phyloP scores from a whole-genome alignment of 2,329 filamentous ascomycete genomes.

The Neopestalotiopsis sp. region DNA sequence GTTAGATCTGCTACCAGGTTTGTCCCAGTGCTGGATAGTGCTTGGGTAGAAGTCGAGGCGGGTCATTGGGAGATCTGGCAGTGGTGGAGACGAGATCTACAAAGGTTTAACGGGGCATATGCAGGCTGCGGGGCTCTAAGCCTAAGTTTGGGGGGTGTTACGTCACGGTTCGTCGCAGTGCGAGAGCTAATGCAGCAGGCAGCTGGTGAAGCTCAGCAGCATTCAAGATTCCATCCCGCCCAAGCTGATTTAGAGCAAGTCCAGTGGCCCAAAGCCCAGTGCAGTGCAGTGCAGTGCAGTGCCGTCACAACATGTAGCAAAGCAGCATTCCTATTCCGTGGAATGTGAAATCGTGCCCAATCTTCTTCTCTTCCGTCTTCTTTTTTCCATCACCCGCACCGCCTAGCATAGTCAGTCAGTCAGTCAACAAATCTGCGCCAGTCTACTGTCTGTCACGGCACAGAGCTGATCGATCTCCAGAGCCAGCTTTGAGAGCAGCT shows the following conservation, averaged over 20 bases:
- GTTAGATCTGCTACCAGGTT: background rate
- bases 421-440: background rate
- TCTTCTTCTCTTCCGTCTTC: background rate
- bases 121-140: constrained; percentile 4
- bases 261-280: background rate
- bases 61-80: background rate
- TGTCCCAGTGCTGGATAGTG: background rate
- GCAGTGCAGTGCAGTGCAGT: too few relatives aligned
- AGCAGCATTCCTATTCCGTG: constrained; percentile 7
- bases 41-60: background rate
- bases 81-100: background rate
- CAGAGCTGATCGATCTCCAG: background rate
- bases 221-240: constrained; percentile 1
- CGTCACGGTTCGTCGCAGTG: constrained; percentile 2
- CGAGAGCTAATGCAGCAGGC: constrained; percentile 4
- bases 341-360: background rate
- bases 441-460: background rate
- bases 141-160: background rate
- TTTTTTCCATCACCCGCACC: background rate
- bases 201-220: background rate
- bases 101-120: background rate
- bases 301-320: constrained; percentile 8
- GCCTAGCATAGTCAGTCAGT: background rate
- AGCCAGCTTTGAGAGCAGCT: background rate
- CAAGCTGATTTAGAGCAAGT: background rate